Evolutionary conservation across 2,329 filamentous ascomycete species (phyloP).

Genomic region (Botrytis medusae): DNA sequence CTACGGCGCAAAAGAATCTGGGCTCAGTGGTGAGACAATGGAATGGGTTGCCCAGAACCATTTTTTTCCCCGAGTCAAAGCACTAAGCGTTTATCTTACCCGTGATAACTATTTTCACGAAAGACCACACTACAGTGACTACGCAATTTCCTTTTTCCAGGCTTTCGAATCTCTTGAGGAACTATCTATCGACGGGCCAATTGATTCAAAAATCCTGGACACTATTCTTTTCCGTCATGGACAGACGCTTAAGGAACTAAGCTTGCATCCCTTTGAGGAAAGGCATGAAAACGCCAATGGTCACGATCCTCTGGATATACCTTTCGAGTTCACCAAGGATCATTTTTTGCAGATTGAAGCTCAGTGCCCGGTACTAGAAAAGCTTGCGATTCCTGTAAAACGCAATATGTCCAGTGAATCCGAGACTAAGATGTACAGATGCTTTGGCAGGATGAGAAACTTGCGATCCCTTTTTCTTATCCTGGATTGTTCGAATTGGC

Average conservation of each 20-base stretch:
- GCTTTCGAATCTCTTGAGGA: conserved; percentile 23
- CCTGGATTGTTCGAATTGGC: conserved; percentile 26
- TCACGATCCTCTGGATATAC: background rate
- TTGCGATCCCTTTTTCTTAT: conserved; percentile 24
- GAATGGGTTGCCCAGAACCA: conserved; percentile 22
- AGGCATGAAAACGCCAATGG: background rate
- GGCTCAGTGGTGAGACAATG: conserved; percentile 21
- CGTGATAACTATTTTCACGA: background rate
- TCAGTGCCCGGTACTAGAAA: conserved; percentile 22
- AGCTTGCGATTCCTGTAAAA: conserved; percentile 22
- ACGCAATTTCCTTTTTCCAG: conserved; percentile 18
- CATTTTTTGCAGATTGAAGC: conserved; percentile 23
- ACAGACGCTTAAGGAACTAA: conserved; percentile 22
- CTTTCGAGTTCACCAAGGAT: conserved; percentile 23
- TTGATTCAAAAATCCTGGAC: conserved; percentile 24
- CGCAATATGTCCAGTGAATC: background rate
- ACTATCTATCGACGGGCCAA: conserved; percentile 21
- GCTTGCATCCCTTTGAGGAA: conserved; percentile 19
- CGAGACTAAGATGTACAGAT: conserved; percentile 20
- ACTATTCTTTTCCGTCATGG: conserved; percentile 22
- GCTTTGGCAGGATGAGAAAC: conserved; percentile 21
- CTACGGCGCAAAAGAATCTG: conserved; percentile 2
- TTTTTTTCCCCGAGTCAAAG: conserved; percentile 24
- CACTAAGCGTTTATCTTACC: conserved; percentile 20
- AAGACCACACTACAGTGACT: conserved; percentile 19